These are phyloP conservation scores for Starmerella tilneyi DNA, from an alignment of 805 yeast genomes.

Conservation along the genomic window DNA sequence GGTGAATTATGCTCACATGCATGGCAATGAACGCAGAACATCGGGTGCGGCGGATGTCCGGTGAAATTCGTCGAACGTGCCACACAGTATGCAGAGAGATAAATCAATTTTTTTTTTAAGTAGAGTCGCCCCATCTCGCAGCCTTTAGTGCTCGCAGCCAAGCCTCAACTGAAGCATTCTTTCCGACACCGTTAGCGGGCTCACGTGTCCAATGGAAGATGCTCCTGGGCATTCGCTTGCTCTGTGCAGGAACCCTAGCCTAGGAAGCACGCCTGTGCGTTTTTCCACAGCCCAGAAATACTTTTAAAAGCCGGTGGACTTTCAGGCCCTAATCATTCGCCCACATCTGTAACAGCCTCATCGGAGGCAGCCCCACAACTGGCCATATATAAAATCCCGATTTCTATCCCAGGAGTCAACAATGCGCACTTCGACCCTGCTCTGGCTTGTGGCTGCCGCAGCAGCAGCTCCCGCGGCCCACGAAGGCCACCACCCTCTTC, in stretches of 20 bases:
- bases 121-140: too few relatives aligned
- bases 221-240: background rate
- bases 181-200: background rate
- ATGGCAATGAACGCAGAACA: background rate
- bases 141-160: background rate
- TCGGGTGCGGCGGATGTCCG: too few relatives aligned
- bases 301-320: background rate
- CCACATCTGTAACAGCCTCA: background rate
- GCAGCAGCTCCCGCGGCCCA: background rate
- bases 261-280: background rate
- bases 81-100: too few relatives aligned
- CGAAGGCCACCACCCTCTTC: too few relatives aligned
- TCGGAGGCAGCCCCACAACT: background rate
- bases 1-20: background rate
- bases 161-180: background rate
- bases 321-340: background rate
- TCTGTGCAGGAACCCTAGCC: slow-evolving; percentile 7
- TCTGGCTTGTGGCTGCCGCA: slow-evolving; percentile 1
- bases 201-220: background rate
- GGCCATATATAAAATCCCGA: background rate
- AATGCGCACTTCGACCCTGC: slow-evolving; percentile 1
- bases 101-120: too few relatives aligned
- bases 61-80: too few relatives aligned
- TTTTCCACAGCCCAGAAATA: slow-evolving; percentile 3
- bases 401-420: background rate